Evolutionary conservation across 805 yeast genomes (phyloP).

Genomic region (Hagleromyces aurorensis): DNA sequence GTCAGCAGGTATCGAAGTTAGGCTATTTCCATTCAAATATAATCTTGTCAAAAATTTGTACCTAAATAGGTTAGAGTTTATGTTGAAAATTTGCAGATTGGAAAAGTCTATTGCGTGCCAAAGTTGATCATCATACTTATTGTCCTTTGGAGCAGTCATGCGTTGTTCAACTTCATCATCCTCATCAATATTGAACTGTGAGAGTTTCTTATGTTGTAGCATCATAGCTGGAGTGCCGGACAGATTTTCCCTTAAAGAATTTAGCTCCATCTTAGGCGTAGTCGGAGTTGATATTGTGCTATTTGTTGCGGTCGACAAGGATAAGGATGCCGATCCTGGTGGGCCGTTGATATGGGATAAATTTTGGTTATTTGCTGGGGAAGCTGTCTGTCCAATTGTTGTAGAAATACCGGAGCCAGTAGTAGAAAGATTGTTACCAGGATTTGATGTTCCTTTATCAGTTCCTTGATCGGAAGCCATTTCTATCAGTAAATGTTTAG

Average conservation of each 20-base stretch:
- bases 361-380: no score
- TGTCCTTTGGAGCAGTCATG: slow-evolving; percentile 15
- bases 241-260: slow-evolving; percentile 16
- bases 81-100: slow-evolving; percentile 71
- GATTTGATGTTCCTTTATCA: slow-evolving; percentile 2
- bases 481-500: slow-evolving; percentile 27
- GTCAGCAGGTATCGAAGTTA: slow-evolving; percentile 57
- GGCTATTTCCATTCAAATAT: slow-evolving; percentile 78
- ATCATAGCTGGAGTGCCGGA: slow-evolving; percentile 25
- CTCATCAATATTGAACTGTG: slow-evolving; percentile 37
- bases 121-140: slow-evolving; percentile 54
- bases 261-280: slow-evolving; percentile 26
- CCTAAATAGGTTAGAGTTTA: slow-evolving; percentile 68
- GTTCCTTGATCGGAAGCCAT: slow-evolving; percentile 19
- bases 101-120: slow-evolving; percentile 94
- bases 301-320: slow-evolving; percentile 13
- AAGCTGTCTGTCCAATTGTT: no score
- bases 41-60: slow-evolving; percentile 81
- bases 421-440: not conserved
- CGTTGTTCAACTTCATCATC: slow-evolving; percentile 45
- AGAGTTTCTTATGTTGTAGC: slow-evolving; percentile 35
- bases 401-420: no score
- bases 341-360: no score
- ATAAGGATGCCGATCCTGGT: slow-evolving; percentile 10
- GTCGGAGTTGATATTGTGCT: slow-evolving; percentile 29